A percentile compares a stretch with the other conserved stretches of the same genome.
These are phyloP conservation scores for Pyrus pyrifolia DNA, from an alignment of 306 rosid genomes.

Conservation along the genomic window DNA sequence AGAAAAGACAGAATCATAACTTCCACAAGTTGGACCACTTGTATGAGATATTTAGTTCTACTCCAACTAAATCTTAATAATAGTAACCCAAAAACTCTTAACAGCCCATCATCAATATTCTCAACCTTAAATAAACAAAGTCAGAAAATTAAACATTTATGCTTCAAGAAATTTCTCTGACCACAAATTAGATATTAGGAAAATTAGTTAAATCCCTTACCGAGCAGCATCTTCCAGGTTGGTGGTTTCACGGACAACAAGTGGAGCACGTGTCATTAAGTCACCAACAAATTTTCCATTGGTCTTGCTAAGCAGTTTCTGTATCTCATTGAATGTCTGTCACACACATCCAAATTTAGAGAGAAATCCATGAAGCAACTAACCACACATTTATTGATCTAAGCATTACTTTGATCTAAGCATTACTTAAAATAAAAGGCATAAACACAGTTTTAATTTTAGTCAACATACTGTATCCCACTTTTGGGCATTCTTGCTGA, in stretches of 20 bases:
- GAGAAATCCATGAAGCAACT: background rate
- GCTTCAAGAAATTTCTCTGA: background rate
- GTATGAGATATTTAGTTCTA: background rate
- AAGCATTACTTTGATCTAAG: background rate
- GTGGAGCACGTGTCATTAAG: slow-evolving; percentile 89
- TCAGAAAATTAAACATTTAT: background rate
- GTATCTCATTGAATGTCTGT: slow-evolving; percentile 86
- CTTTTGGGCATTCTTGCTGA: background rate
- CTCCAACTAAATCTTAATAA: background rate
- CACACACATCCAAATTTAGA: slow-evolving; percentile 37
- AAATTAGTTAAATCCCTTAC: slow-evolving; percentile 27
- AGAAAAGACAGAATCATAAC: background rate
- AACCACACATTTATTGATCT: background rate
- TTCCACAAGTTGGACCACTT: background rate
- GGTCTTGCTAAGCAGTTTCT: slow-evolving; percentile 75
- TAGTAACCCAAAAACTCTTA: background rate
- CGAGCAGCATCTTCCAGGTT: slow-evolving; percentile 82
- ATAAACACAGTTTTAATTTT: background rate
- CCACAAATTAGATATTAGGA: background rate
- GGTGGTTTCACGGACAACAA: slow-evolving; percentile 75
- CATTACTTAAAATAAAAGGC: background rate
- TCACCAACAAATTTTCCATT: slow-evolving; percentile 94
- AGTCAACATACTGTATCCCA: background rate
- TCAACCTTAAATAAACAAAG: background rate
- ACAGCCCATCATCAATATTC: background rate